Evolutionary conservation across 2,329 filamentous ascomycete genomes (phyloP).

Genomic region (Herpomyces periplanetae): DNA sequence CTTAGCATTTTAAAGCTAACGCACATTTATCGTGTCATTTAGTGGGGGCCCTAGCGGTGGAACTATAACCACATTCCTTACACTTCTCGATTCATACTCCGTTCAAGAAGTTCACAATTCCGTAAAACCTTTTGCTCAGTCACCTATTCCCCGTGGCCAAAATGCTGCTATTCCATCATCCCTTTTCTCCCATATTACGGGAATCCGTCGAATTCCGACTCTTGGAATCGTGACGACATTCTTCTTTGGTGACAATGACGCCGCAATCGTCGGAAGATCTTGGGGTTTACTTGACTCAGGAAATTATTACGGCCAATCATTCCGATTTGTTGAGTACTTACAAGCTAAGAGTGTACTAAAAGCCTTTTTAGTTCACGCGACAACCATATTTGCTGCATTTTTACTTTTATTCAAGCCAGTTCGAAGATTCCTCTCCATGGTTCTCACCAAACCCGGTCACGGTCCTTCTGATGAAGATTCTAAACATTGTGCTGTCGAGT

Average conservation of each 20-base stretch:
- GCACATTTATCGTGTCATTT: too few species aligned
- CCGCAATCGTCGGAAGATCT: slow-evolving; percentile 17
- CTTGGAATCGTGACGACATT: slow-evolving; percentile 17
- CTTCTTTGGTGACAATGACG: slow-evolving; percentile 13
- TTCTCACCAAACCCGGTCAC: slow-evolving; percentile 12
- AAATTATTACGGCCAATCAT: slow-evolving; percentile 19
- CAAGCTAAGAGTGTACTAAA: slow-evolving; percentile 12
- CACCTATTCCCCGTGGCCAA: slow-evolving; percentile 11
- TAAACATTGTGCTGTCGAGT: slow-evolving; percentile 6
- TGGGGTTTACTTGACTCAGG: slow-evolving; percentile 15
- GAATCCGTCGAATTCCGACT: slow-evolving; percentile 14
- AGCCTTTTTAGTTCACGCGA: slow-evolving; percentile 12
- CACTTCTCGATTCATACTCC: slow-evolving; percentile 11
- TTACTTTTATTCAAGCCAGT: slow-evolving; percentile 13
- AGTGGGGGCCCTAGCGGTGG: slow-evolving; percentile 18
- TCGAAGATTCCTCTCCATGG: slow-evolving; percentile 11
- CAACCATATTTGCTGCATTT: slow-evolving; percentile 10
- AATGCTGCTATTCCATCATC: slow-evolving; percentile 7
- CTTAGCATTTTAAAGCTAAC: too few species aligned
- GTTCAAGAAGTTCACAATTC: slow-evolving; percentile 11
- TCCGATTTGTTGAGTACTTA: slow-evolving; percentile 17
- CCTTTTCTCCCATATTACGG: slow-evolving; percentile 8
- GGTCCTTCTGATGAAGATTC: slow-evolving; percentile 11
- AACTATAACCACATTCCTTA: slow-evolving; percentile 24
- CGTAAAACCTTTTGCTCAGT: slow-evolving; percentile 15